phyloP scores from a whole-genome alignment of 2,329 filamentous ascomycete species.

The Colletotrichum coccodes region DNA sequence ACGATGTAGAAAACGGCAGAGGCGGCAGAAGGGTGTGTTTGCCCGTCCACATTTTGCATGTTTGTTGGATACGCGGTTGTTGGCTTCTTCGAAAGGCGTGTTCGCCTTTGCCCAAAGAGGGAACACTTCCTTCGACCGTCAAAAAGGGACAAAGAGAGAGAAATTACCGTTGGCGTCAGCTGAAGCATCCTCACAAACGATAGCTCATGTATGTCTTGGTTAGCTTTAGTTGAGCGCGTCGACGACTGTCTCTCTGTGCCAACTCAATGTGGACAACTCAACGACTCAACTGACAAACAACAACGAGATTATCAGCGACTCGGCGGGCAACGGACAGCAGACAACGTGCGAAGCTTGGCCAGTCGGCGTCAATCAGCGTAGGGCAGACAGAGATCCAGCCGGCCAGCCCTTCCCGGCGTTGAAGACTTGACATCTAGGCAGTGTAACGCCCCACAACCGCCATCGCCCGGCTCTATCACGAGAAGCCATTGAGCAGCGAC shows the following conservation, averaged over 20 bases:
- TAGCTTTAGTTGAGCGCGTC: background rate
- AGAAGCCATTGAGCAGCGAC: background rate
- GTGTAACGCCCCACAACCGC: background rate
- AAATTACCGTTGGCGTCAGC: background rate
- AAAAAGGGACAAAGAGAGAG: constrained; percentile 8
- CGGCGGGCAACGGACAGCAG: background rate
- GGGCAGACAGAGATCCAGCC: background rate
- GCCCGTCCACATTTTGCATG: background rate
- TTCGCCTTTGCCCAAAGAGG: constrained; percentile 6
- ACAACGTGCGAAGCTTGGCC: background rate
- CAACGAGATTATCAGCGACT: background rate
- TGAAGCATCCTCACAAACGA: background rate
- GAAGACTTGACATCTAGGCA: background rate
- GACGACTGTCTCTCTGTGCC: background rate
- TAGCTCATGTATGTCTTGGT: background rate
- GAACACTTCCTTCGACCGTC: constrained; percentile 16
- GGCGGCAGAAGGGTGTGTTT: constrained; percentile 7
- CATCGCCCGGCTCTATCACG: background rate
- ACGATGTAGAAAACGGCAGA: background rate
- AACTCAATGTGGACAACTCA: background rate
- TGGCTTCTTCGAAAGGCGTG: background rate
- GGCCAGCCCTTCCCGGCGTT: background rate
- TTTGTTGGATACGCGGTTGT: background rate
- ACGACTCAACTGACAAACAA: background rate
- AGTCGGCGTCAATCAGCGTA: background rate